These are phyloP conservation scores for Gomphus bonarii DNA, from an alignment of 1,284 basidiomycete species.

Conservation along the genomic window DNA sequence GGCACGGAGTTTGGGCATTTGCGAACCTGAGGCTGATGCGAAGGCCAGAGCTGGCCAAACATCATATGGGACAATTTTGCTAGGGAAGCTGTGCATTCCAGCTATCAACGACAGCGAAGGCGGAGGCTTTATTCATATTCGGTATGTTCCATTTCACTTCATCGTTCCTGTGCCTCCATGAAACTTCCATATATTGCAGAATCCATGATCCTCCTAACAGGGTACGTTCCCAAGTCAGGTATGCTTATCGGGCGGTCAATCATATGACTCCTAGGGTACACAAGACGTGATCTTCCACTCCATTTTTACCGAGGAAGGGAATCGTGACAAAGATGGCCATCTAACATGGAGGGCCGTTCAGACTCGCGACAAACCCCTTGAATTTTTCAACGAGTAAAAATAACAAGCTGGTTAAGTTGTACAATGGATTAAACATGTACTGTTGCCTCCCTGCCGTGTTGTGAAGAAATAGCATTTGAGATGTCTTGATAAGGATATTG, in stretches of 20 bases:
- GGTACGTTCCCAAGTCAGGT: conserved; percentile 26
- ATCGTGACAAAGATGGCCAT: conserved; percentile 37
- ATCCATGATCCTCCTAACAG: conserved; percentile 68
- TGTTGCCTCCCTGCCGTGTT: neutral
- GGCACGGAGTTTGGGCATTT: neutral
- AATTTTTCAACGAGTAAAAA: conserved; percentile 61
- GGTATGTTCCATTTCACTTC: conserved; percentile 32
- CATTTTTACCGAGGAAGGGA: conserved; percentile 55
- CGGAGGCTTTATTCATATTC: conserved; percentile 59
- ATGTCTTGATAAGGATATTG: conserved; percentile 6
- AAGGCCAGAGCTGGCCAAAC: conserved; percentile 26
- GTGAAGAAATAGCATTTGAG: neutral
- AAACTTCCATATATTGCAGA: conserved; percentile 19
- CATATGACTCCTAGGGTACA: conserved; percentile 33
- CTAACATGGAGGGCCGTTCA: conserved; percentile 59
- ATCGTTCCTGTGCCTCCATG: neutral
- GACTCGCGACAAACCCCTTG: conserved; percentile 41
- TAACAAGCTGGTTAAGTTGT: neutral
- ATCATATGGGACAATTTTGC: conserved; percentile 58
- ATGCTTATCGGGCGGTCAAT: neutral
- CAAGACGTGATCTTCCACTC: conserved; percentile 64
- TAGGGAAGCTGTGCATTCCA: conserved; percentile 68
- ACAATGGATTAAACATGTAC: conserved; percentile 1
- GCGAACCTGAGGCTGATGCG: neutral
- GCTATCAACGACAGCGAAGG: conserved; percentile 51